phyloP scores from a whole-genome alignment of 2,329 filamentous ascomycete genomes.

The Verticillium isaacii region DNA sequence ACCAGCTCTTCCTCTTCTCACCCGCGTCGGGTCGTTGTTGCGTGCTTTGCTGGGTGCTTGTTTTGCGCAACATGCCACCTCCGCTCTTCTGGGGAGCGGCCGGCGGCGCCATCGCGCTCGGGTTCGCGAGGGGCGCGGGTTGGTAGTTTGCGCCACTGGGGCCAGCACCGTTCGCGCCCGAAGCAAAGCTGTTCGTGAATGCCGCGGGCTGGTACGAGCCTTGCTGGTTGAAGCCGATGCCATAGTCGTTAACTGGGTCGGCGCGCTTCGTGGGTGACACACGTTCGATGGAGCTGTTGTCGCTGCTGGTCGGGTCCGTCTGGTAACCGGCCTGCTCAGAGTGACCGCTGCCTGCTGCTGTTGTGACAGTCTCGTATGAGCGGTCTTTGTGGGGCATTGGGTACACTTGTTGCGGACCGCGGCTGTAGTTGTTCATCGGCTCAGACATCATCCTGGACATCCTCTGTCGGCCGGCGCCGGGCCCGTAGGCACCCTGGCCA shows the following conservation, averaged over 20 bases:
- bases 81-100: slow-evolving; percentile 16
- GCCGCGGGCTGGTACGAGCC: slow-evolving; percentile 34
- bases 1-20: slow-evolving; percentile 88
- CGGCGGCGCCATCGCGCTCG: background rate
- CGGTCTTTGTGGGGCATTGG: slow-evolving; percentile 62
- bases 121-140: background rate
- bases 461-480: slow-evolving; percentile 22
- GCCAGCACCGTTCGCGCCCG: slow-evolving; percentile 1
- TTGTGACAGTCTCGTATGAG: slow-evolving; percentile 83
- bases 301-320: slow-evolving; percentile 81
- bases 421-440: slow-evolving; percentile 32
- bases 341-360: slow-evolving; percentile 67
- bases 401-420: slow-evolving; percentile 40
- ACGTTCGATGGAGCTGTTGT: slow-evolving; percentile 87
- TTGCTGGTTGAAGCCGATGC: slow-evolving; percentile 50
- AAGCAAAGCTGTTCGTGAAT: slow-evolving; percentile 21
- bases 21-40: slow-evolving; percentile 25
- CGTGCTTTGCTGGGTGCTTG: slow-evolving; percentile 4
- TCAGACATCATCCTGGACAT: slow-evolving; percentile 42
- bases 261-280: slow-evolving; percentile 46
- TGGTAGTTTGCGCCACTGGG: slow-evolving; percentile 2
- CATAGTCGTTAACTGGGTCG: slow-evolving; percentile 59
- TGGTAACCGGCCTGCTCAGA: slow-evolving; percentile 75
- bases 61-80: slow-evolving; percentile 13
- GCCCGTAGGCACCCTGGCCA: slow-evolving; percentile 24